phyloP scores from a whole-genome alignment of 2,329 filamentous ascomycete genomes.

The Pseudocercospora crystallina region DNA sequence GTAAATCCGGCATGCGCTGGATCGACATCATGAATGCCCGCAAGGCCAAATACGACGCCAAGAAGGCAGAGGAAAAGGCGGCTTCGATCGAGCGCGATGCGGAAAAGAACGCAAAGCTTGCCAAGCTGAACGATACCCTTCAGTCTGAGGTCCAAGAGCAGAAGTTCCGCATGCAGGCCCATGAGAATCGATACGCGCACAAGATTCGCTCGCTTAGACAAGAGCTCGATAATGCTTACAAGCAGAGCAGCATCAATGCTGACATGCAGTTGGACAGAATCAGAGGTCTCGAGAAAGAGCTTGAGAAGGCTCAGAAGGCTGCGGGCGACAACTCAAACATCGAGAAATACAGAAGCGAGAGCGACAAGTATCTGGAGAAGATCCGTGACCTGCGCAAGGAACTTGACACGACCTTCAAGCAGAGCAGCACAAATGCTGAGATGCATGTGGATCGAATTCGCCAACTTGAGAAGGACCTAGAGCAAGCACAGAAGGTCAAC shows the following conservation, averaged over 20 bases:
- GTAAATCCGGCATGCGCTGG: slow-evolving; percentile 23
- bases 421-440: slow-evolving; percentile 23
- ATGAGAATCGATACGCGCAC: slow-evolving; percentile 25
- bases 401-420: slow-evolving; percentile 26
- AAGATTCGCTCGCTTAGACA: slow-evolving; percentile 27
- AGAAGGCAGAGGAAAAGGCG: slow-evolving; percentile 17
- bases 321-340: slow-evolving; percentile 12
- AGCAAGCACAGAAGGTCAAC: slow-evolving; percentile 12
- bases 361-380: slow-evolving; percentile 24
- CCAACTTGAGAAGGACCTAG: slow-evolving; percentile 22
- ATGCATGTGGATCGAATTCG: slow-evolving; percentile 23
- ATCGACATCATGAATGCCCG: slow-evolving; percentile 29
- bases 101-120: slow-evolving; percentile 21
- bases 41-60: slow-evolving; percentile 20
- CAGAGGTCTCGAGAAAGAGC: slow-evolving; percentile 21
- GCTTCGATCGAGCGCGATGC: slow-evolving; percentile 16
- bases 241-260: slow-evolving; percentile 30
- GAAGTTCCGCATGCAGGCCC: slow-evolving; percentile 27
- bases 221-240: slow-evolving; percentile 31
- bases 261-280: slow-evolving; percentile 30
- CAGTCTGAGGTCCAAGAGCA: slow-evolving; percentile 31
- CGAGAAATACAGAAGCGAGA: slow-evolving; percentile 17
- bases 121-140: slow-evolving; percentile 27
- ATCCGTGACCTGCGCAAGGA: slow-evolving; percentile 23
- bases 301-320: slow-evolving; percentile 21